Base-by-base conservation (phyloP, 1,284 basidiomycete genomes). In the Boletus semigastroideus region DNA sequence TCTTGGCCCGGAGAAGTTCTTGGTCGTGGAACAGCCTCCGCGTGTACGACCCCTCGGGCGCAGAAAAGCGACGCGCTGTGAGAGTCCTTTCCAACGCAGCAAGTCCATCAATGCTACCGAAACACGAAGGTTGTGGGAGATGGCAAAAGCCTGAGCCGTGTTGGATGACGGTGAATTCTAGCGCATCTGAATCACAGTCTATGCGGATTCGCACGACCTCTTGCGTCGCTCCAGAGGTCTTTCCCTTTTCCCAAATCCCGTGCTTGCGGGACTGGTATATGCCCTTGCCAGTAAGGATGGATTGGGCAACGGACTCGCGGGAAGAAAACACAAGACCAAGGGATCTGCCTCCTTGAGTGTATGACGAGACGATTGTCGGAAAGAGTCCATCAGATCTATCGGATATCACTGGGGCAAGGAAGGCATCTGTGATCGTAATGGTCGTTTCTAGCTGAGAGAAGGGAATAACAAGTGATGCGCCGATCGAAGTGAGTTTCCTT, bases 281-380 rank as follows among this genome's bases (percentile, higher is more conserved):
- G 27, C 96, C 97, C 63, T 87, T 89, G 31, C 94, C 93, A 2
- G 93, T 90, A 44, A 84, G 60, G 65, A 99, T 94, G 58, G 90
- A 91, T 69, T 95, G 90, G 55, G 82, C 83, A 58, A 99, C 81
- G 4, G 93, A 96, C 63, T 90, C 87, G 43, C 72, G 66, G 13
- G 97, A 99, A n/a, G 97, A 99, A 75, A 99, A 99, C 42, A 98
- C 97, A 49, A 99, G 83, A 17, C 97, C 97, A 17, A 99, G 83
- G 2, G 90, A 82, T 54, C 87, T 84, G 13, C 90, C 87, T 14
- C 82, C 82, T 57, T 84, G 80, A n/a, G 78, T 78, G 57, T 84
- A 77, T 3, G 90, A 87, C 19, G 86, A 84, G 39, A 99, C 90
- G 48, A 98, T 80, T 17, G 97, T 99, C 0, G 95, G 90, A 72